Evolutionary conservation across 2,329 filamentous ascomycete species (phyloP), one percentile per base, ranked within the genome.

Genomic region (Orbilia ellipsospora): DNA sequence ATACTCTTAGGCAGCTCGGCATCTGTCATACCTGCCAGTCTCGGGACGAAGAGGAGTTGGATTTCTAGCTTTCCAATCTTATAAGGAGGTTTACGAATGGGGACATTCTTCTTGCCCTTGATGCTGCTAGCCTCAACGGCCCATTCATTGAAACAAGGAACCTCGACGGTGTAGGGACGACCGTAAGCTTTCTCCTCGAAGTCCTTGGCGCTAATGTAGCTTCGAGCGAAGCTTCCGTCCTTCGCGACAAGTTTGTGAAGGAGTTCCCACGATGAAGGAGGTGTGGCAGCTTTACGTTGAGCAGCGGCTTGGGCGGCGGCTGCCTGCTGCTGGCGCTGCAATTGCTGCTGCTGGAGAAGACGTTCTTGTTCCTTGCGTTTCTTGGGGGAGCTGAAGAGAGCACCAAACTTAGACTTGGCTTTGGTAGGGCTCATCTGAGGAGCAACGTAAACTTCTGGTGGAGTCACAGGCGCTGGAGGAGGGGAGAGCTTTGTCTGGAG

Each of bases 1-100:
- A 99, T 97, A 85, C 94, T 97, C 89, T 98, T 98, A 65, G 95
- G 95, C 93, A 99, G 97, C 79, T 98, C 94, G 15, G 97, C 78
- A 77, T 98, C 95, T 59, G 89, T 89, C 31, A 90, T 87, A 52
- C 91, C 91, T 85, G 92, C 94, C 3, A 95, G 94, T 80, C 94
- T 93, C 0, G 95, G 95, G 0, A 99, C 93, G 80, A 97, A 99
- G 13, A 99, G 86, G 7, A 99, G 87, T 84, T 99, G 95, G 45
- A 99, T 85, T 81, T 97, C 92, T 65, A 99, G 87, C 84, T 97
- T 97, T 78, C 94, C 95, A 80, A 99, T 89, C 83, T 94, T 93
- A 85, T 99, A 99, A n/a, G 95, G 95, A 12, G 95, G 94, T 62
- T 91, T 89, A 72, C 95, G 90, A 62, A 92, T 87, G 15, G 88